Base-by-base conservation (phyloP, 805 yeast species). In the Sungouiozyma intestinalis region DNA sequence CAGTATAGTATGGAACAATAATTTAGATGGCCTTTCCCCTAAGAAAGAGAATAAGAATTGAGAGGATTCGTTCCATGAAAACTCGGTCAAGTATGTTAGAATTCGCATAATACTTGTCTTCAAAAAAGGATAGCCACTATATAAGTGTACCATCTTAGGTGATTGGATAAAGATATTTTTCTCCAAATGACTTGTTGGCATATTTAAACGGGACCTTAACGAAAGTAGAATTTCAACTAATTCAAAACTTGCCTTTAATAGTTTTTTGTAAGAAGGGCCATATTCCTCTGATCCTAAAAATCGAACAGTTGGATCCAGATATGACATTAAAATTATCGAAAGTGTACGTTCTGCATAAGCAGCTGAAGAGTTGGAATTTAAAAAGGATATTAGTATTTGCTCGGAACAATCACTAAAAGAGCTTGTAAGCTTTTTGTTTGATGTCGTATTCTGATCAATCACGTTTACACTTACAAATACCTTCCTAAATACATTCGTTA, bases 41-140 rank as follows among this genome's bases (percentile, higher is more conserved):
- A 90, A 63, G 56, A 85, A 85, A 0, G 97, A 83, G 33, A 90
- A 66, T 38, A 90, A 63, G 1, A 95, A 86, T 3, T 95, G 94
- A 29, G 79, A 74, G 20, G 74, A 77, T 3, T 65, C 63, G 5
- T 67, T 67, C 80, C 84, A 77, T 2, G 65, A 62, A 0, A 77
- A 78, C 35, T 66, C 68, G 1, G 83, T 77, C 35, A 84, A 57
- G 3, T 72, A 65, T 3, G 80, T 73, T 15, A 85, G 59, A 32
- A 86, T 55, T 34, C 71, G 71, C 29, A 85, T 60, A 1, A 85
- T 66, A 9, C 65, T 64, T 27, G 62, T 59, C 45, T 85, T 73
- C 44, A 79, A 64, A 0, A 62, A 50, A n/a, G 65, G 66, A 2
- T 40, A 20, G 6, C 18, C 17, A 4, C 76, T 63, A 53, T 82